phyloP scores from a whole-genome alignment of 1,139 yeast genomes.

The Yamadazyma jaroonii region DNA sequence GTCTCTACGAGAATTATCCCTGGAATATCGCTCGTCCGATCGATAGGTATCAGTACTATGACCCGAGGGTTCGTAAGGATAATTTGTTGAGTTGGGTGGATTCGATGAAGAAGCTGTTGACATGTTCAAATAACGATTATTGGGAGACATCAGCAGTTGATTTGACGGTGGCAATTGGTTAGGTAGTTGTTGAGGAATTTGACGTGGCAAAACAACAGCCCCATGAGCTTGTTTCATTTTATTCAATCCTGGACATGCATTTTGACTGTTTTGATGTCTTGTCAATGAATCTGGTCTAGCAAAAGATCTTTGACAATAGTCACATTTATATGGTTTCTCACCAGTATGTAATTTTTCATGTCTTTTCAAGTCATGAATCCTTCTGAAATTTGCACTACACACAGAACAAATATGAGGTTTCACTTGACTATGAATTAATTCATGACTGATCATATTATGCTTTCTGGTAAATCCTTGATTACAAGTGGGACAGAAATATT shows the following conservation, averaged over 20 bases:
- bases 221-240: background rate
- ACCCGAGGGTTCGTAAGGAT: slow-evolving; percentile 1
- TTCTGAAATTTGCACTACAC: slow-evolving; percentile 62
- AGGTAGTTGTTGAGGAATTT: background rate
- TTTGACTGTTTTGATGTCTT: slow-evolving; percentile 53
- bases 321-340: slow-evolving; percentile 65
- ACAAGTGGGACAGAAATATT: slow-evolving; percentile 57
- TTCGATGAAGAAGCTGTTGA: background rate
- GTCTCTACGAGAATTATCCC: background rate
- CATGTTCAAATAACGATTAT: background rate
- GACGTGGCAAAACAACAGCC: background rate
- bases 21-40: background rate
- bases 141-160: background rate
- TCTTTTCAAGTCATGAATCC: slow-evolving; percentile 74
- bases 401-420: slow-evolving; percentile 68
- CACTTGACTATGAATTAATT: slow-evolving; percentile 63
- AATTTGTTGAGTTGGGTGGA: background rate
- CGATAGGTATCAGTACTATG: slow-evolving; percentile 2
- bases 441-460: slow-evolving; percentile 74
- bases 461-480: slow-evolving; percentile 63
- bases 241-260: slow-evolving; percentile 32
- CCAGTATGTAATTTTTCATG: slow-evolving; percentile 78
- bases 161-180: background rate
- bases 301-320: slow-evolving; percentile 60
- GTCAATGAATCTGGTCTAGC: slow-evolving; percentile 78